Percentiles rank a stretch among this genome's conserved stretches.
phyloP scores from a whole-genome alignment of 2,329 filamentous ascomycete genomes.

The Huntiella omanensis region DNA sequence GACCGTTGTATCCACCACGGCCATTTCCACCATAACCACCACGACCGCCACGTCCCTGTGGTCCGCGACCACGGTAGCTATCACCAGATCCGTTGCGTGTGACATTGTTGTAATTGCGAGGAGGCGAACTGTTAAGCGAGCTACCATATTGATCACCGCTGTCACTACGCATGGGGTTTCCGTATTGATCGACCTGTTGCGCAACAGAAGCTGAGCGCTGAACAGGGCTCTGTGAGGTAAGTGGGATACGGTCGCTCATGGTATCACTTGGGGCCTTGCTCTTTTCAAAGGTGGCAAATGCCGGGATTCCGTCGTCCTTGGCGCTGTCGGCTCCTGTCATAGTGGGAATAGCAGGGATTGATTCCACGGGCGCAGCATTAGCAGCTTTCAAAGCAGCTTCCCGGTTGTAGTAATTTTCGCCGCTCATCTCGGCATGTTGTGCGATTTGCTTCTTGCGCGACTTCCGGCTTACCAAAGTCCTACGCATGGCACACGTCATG shows the following conservation, averaged over 20 bases:
- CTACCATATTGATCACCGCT: constrained; percentile 8
- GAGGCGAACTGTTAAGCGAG: constrained; percentile 1
- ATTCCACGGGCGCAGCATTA: constrained; percentile 27
- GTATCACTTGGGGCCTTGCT: constrained; percentile 27
- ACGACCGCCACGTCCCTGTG: constrained; percentile 20
- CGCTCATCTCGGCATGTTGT: constrained; percentile 94
- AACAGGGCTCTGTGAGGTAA: constrained; percentile 46
- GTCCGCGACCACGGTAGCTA: constrained; percentile 34
- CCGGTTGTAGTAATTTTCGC: constrained; percentile 72
- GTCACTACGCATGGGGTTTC: constrained; percentile 27
- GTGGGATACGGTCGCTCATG: constrained; percentile 44
- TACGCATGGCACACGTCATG: constrained; percentile 85
- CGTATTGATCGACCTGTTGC: constrained; percentile 39
- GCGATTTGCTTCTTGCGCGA: constrained; percentile 82
- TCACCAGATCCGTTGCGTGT: constrained; percentile 22
- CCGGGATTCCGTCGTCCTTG: constrained; percentile 29
- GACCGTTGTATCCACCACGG: constrained; percentile 28
- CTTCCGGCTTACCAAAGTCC: constrained; percentile 78
- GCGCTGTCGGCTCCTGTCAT: constrained; percentile 26
- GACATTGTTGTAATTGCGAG: neutral
- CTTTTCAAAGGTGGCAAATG: constrained; percentile 49
- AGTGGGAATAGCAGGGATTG: constrained; percentile 35
- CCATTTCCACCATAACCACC: constrained; percentile 26
- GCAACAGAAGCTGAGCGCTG: constrained; percentile 27
- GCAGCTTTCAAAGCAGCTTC: constrained; percentile 36